Base-by-base conservation (phyloP, 495 filamentous ascomycete genomes). In the Lasiosphaeria ovina region DNA sequence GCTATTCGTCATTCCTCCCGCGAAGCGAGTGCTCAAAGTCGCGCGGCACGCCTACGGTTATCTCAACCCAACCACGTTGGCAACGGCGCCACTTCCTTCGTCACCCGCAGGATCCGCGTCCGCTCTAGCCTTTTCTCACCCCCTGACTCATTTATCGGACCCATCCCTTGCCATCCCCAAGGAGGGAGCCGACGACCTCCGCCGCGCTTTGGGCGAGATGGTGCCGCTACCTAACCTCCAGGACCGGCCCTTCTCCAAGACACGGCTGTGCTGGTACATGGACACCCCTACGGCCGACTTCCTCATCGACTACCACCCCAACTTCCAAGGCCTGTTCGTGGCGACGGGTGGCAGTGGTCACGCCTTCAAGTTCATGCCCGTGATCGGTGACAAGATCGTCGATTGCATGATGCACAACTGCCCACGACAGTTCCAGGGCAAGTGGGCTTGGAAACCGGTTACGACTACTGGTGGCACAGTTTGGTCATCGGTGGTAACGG, bases 301-400 rank as follows among this genome's bases (percentile, higher is more conserved):
- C 76, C 76, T 97, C 35, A 81, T 96, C 58, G 81, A 85, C 57
- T 90, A 89, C 62, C 89, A 94, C 62, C 91, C 91, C 0, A 67
- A 72, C 8, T 83, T 84, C 69, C 65, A 79, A 32, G 81, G 83
- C 11, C 75, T 96, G 17, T 92, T 96, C 72, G 67, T 97, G 12
- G 88, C 90, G 2, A 93, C 89, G 0, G 92, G 92, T 12, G 92
- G 89, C 12, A 90, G 87, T 66, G 92, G 92, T 3, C 93, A 97
- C 71, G 92, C 72, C 4, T 96, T 88, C 77, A 96, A 96, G 70
- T 96, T 96, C 71, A 73, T 96, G 71, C 92, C 92, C 3, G 86
- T 96, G 14, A 72, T 96, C 11, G 92, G 93, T 12, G 88, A 90
- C 55, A 86, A 86, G 68, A 80, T 96, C 48, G 86, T 87, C 11